These are phyloP conservation scores for Neopestalotiopsis sp. DNA, from an alignment of 2,329 filamentous ascomycete genomes.

Conservation along the genomic window DNA sequence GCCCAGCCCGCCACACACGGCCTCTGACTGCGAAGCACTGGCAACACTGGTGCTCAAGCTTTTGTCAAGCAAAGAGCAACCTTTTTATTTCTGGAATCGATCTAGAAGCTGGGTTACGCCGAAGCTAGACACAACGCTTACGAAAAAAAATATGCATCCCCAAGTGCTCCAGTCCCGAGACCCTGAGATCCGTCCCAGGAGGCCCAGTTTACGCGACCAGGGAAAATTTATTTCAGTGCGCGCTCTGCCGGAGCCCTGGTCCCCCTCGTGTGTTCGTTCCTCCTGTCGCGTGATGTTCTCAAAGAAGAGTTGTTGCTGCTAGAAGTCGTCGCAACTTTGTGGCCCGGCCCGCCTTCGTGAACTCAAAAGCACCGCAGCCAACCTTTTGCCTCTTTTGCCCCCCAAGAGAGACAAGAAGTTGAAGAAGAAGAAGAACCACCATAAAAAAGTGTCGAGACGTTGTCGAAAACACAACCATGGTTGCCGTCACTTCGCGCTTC, in stretches of 20 bases:
- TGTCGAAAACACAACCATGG: not conserved
- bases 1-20: no score
- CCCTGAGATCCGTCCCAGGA: constrained; percentile 3
- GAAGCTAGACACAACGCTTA: constrained; percentile 7
- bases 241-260: not conserved
- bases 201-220: not conserved
- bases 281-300: constrained; percentile 1
- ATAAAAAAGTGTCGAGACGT: not conserved
- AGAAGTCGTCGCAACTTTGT: constrained; percentile 1
- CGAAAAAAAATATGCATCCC: not conserved
- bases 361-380: not conserved
- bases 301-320: not conserved
- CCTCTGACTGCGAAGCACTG: not conserved
- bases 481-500: constrained; percentile 8
- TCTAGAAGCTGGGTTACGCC: constrained; percentile 10
- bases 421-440: not conserved
- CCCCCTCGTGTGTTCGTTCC: not conserved
- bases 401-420: no score
- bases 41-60: not conserved
- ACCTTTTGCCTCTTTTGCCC: no score
- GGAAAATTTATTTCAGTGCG: constrained; percentile 4
- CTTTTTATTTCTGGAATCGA: constrained; percentile 8
- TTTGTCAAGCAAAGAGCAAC: not conserved
- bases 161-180: not conserved
- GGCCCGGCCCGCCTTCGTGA: not conserved